These are phyloP conservation scores for Fusarium sp. DNA, from an alignment of 2,329 filamentous ascomycete species.

Conservation along the genomic window DNA sequence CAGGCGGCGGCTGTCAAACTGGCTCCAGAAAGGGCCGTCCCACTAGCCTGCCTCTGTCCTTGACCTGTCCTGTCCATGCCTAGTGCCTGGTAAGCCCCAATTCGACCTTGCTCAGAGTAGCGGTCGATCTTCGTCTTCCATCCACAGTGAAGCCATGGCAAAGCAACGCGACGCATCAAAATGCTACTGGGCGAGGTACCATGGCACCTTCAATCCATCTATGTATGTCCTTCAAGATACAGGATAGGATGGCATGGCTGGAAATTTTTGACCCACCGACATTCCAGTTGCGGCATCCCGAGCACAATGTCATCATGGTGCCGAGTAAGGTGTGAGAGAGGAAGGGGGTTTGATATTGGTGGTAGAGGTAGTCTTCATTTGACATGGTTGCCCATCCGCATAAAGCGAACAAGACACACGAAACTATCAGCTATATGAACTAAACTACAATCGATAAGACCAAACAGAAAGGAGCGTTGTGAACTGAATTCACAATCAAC, in stretches of 20 bases:
- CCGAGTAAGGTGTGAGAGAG: constrained; percentile 17
- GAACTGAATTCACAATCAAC: constrained; percentile 6
- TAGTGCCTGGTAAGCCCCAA: constrained; percentile 28
- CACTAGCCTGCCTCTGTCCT: constrained; percentile 40
- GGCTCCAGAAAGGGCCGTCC: constrained; percentile 43
- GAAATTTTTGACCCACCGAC: constrained; percentile 34
- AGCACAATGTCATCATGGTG: constrained; percentile 35
- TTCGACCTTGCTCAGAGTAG: constrained; percentile 32
- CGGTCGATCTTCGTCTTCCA: constrained; percentile 32
- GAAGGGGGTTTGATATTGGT: constrained; percentile 7
- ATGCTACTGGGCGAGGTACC: constrained; percentile 1
- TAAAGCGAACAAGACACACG: constrained; percentile 14
- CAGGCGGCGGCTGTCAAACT: constrained; percentile 44
- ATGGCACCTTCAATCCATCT: constrained; percentile 1
- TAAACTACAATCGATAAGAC: constrained; percentile 9
- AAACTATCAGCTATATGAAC: constrained; percentile 3
- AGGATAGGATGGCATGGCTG: constrained; percentile 27
- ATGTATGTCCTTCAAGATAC: constrained; percentile 19
- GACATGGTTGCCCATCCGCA: constrained; percentile 14
- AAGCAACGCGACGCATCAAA: constrained; percentile 19
- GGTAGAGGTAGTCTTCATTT: background rate
- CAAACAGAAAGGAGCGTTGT: background rate
- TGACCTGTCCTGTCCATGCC: constrained; percentile 17
- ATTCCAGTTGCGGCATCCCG: constrained; percentile 45
- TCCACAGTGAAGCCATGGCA: constrained; percentile 22